A percentile compares a stretch with the other conserved stretches of the same genome.
phyloP scores from a whole-genome alignment of 2,329 filamentous ascomycete species.

The Penicillium polonicum region DNA sequence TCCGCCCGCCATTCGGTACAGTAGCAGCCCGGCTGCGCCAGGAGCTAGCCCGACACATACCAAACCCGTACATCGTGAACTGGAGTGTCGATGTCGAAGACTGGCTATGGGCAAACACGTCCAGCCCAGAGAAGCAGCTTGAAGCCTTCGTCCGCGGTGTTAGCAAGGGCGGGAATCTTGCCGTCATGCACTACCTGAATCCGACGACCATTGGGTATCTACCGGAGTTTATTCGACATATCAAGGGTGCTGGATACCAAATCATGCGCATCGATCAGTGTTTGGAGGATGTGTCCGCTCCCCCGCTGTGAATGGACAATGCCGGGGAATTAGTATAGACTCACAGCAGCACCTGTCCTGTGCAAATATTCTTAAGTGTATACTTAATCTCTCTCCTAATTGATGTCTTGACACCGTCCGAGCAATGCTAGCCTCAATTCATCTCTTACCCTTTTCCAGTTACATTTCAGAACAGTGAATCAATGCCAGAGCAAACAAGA shows the following conservation, averaged over 20 bases:
- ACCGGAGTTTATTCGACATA: slow-evolving; percentile 62
- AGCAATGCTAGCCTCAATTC: background rate
- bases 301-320: slow-evolving; percentile 14
- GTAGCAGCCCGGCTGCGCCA: slow-evolving; percentile 67
- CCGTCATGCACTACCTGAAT: slow-evolving; percentile 69
- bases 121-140: slow-evolving; percentile 65
- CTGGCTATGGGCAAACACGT: slow-evolving; percentile 63
- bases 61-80: slow-evolving; percentile 60
- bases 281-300: slow-evolving; percentile 55
- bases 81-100: slow-evolving; percentile 72
- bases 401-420: background rate
- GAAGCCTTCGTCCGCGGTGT: slow-evolving; percentile 65
- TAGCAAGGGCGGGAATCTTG: slow-evolving; percentile 60
- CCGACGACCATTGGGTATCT: slow-evolving; percentile 64
- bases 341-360: background rate
- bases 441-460: background rate
- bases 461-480: background rate
- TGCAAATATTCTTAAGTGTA: slow-evolving; percentile 3
- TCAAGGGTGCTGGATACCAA: slow-evolving; percentile 62
- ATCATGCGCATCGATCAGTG: slow-evolving; percentile 68
- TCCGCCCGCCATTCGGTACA: slow-evolving; percentile 68
- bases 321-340: background rate
- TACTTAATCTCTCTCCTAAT: background rate
- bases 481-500: background rate
- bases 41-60: slow-evolving; percentile 54